These are phyloP conservation scores for Holtermannia corniformis DNA, from an alignment of 768 basidiomycete species.

Conservation along the genomic window DNA sequence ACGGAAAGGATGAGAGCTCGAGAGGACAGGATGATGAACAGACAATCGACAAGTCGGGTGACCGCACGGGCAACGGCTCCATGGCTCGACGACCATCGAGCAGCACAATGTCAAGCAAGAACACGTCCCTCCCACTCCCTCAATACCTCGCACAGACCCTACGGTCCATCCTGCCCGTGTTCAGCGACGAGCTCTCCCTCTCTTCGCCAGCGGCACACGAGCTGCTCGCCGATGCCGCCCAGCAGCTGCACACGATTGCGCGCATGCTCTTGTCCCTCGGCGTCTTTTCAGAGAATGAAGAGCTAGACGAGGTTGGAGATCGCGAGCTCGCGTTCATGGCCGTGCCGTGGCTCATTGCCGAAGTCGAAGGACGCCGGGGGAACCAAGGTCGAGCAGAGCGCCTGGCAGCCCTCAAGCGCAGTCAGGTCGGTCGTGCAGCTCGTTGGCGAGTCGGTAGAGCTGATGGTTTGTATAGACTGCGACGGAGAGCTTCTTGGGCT, in stretches of 20 bases:
- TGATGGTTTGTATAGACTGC: slow-evolving; percentile 18
- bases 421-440: slow-evolving; percentile 26
- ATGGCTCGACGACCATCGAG: no score
- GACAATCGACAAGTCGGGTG: no score
- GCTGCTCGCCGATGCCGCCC: slow-evolving; percentile 17
- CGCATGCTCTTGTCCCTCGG: slow-evolving; percentile 36
- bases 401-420: slow-evolving; percentile 20
- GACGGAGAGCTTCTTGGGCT: slow-evolving; percentile 23
- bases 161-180: slow-evolving; percentile 25
- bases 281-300: slow-evolving; percentile 41
- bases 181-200: slow-evolving; percentile 29
- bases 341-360: slow-evolving; percentile 33
- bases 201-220: slow-evolving; percentile 20
- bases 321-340: slow-evolving; percentile 39
- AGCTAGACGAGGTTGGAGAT: slow-evolving; percentile 36
- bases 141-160: slow-evolving; percentile 30
- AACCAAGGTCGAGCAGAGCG: slow-evolving; percentile 27
- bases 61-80: no score
- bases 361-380: slow-evolving; percentile 29
- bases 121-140: slow-evolving; percentile 27
- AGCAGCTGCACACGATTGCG: slow-evolving; percentile 28
- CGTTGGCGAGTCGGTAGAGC: neutral
- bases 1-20: no score
- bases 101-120: slow-evolving; percentile 12
- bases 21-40: no score